These are phyloP conservation scores for Quercus parvula DNA, from an alignment of 306 rosid genomes.

Conservation along the genomic window DNA sequence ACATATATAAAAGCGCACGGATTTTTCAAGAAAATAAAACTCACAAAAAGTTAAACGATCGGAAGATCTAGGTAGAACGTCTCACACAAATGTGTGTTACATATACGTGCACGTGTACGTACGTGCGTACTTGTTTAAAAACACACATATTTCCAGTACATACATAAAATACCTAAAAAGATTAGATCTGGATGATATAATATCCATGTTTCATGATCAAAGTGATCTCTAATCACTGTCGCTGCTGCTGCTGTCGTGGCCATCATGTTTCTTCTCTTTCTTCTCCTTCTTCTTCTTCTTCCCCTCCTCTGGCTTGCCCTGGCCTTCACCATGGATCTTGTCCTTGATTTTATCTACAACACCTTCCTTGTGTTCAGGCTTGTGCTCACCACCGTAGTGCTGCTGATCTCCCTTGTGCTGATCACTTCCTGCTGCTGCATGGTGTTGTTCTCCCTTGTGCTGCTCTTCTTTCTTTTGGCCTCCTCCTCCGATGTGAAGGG, in stretches of 20 bases:
- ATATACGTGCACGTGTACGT: too few species aligned
- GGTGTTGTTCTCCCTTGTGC: constrained; percentile 16
- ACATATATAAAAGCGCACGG: too few species aligned
- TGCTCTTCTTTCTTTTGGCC: constrained; percentile 40
- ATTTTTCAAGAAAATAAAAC: too few species aligned
- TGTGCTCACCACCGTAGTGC: background rate
- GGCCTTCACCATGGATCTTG: background rate
- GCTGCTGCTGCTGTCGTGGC: constrained; percentile 53
- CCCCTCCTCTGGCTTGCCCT: constrained; percentile 8
- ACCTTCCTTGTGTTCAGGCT: constrained; percentile 39
- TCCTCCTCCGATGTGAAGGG: constrained; percentile 42
- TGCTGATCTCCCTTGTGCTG: constrained; percentile 13
- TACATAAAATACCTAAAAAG: too few species aligned
- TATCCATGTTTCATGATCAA: too few species aligned
- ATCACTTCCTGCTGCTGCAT: background rate
- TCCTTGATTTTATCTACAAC: constrained; percentile 30
- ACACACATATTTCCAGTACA: too few species aligned
- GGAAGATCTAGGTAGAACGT: too few species aligned
- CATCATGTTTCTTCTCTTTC: constrained; percentile 22
- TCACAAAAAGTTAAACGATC: too few species aligned
- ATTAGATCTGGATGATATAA: too few species aligned
- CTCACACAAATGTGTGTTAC: too few species aligned
- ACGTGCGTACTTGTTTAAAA: too few species aligned
- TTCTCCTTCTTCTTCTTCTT: constrained; percentile 37
- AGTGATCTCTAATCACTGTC: constrained; percentile 54